These are phyloP conservation scores for Populus pruinosa DNA, from an alignment of 345 rosid species.

Conservation along the genomic window DNA sequence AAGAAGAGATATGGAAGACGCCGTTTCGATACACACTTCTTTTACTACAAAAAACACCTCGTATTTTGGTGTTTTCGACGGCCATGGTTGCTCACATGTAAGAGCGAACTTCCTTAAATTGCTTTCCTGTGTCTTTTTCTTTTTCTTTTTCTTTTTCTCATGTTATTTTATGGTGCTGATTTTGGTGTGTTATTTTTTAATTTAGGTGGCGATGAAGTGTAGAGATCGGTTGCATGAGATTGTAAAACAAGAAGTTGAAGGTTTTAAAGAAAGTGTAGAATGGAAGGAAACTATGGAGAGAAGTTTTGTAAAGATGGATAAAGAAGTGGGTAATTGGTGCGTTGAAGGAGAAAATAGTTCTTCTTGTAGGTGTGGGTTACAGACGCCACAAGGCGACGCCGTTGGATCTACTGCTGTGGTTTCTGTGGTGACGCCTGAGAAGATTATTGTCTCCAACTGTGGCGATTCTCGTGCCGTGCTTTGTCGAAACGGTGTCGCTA, in stretches of 20 bases:
- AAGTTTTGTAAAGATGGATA: conserved; percentile 62
- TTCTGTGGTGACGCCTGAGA: conserved; percentile 59
- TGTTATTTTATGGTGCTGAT: neutral
- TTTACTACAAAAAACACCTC: conserved; percentile 20
- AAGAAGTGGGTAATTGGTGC: conserved; percentile 43
- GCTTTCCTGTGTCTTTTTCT: too few relatives aligned
- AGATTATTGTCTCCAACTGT: conserved; percentile 69
- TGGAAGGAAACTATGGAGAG: conserved; percentile 60
- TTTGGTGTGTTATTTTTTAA: neutral
- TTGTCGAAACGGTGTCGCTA: conserved; percentile 65
- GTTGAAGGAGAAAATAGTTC: conserved; percentile 13
- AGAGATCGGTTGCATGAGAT: conserved; percentile 60
- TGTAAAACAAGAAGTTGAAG: conserved; percentile 42
- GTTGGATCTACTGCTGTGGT: conserved; percentile 90
- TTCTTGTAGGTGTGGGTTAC: conserved; percentile 68
- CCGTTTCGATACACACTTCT: conserved; percentile 57
- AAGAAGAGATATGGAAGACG: conserved; percentile 94
- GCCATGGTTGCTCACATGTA: conserved; percentile 99
- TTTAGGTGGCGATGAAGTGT: conserved; percentile 65
- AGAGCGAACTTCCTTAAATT: too few relatives aligned
- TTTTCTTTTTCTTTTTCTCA: neutral
- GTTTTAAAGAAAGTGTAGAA: conserved; percentile 13
- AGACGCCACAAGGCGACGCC: conserved; percentile 76
- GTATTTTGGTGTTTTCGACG: conserved; percentile 82
- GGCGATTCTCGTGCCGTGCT: conserved; percentile 93